Evolutionary conservation across 177 flowering plant species (phyloP).

Genomic region (Vitis hybrid): DNA sequence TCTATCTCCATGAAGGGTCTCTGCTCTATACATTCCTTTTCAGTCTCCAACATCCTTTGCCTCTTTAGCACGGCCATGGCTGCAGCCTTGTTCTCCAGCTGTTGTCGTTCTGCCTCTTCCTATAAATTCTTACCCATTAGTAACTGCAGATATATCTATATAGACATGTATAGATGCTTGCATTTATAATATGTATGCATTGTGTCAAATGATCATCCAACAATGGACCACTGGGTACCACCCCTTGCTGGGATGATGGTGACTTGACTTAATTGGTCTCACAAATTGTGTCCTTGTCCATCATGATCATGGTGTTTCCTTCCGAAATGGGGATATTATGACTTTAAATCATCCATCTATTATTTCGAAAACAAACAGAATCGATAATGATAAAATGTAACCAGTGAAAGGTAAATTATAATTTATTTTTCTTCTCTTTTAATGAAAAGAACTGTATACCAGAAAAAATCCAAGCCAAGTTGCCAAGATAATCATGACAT

Average conservation of each 20-base stretch:
- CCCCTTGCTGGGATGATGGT: background rate
- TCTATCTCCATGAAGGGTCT: conserved; percentile 60
- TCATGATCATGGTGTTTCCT: background rate
- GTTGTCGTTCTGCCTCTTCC: conserved; percentile 54
- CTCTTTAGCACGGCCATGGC: conserved; percentile 56
- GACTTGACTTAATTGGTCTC: background rate
- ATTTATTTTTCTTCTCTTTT: too few relatives aligned
- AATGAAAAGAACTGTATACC: too few relatives aligned
- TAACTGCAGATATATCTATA: background rate
- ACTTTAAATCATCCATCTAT: too few relatives aligned
- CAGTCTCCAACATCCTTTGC: conserved; percentile 59
- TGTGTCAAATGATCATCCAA: background rate
- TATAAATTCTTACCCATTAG: conserved; percentile 4
- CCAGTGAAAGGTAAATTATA: too few relatives aligned
- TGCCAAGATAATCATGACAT: background rate
- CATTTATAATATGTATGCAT: background rate
- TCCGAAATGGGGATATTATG: background rate
- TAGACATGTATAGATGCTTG: background rate
- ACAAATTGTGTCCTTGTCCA: too few relatives aligned
- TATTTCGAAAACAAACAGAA: too few relatives aligned
- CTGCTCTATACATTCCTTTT: conserved; percentile 50
- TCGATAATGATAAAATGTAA: too few relatives aligned
- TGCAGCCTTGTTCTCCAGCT: conserved; percentile 41
- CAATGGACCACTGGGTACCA: background rate
- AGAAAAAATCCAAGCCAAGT: background rate